These are phyloP conservation scores for Gypsophila paniculata DNA, from an alignment of 179 eudicot species.

Conservation along the genomic window DNA sequence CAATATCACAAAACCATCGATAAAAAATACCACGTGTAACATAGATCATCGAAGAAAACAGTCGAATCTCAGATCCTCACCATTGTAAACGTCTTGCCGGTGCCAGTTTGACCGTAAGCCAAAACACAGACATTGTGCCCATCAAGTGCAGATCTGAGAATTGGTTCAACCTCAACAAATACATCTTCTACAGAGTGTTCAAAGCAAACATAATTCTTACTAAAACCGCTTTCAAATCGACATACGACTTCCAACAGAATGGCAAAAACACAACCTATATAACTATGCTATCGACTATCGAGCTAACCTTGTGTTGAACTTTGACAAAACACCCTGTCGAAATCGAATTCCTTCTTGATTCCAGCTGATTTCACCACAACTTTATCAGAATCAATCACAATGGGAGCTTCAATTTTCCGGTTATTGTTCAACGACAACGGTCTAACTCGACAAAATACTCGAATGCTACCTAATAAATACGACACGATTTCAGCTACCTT, in stretches of 20 bases:
- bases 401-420: slow-evolving; percentile 37
- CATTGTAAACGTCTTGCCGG: slow-evolving; percentile 77
- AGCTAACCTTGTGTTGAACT: slow-evolving; percentile 58
- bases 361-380: slow-evolving; percentile 54
- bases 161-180: slow-evolving; percentile 71
- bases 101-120: slow-evolving; percentile 79
- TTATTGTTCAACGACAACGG: slow-evolving; percentile 36
- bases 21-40: not conserved
- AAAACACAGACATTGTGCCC: slow-evolving; percentile 68
- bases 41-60: not conserved
- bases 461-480: slow-evolving; percentile 43
- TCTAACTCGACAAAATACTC: slow-evolving; percentile 64
- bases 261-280: not conserved
- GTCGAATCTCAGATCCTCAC: slow-evolving; percentile 30
- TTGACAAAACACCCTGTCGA: slow-evolving; percentile 60
- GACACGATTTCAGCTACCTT: slow-evolving; percentile 8
- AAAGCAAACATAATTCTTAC: slow-evolving; percentile 29
- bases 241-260: not conserved
- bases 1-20: not conserved
- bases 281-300: slow-evolving; percentile 4
- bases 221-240: slow-evolving; percentile 17
- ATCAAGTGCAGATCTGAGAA: slow-evolving; percentile 75
- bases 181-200: slow-evolving; percentile 54
- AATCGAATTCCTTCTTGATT: slow-evolving; percentile 53
- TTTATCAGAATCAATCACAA: slow-evolving; percentile 44